Evolutionary conservation across 169 alveolate species (phyloP), one percentile per base, ranked within the genome.

Genomic region (Eimeria necatrix): DNA sequence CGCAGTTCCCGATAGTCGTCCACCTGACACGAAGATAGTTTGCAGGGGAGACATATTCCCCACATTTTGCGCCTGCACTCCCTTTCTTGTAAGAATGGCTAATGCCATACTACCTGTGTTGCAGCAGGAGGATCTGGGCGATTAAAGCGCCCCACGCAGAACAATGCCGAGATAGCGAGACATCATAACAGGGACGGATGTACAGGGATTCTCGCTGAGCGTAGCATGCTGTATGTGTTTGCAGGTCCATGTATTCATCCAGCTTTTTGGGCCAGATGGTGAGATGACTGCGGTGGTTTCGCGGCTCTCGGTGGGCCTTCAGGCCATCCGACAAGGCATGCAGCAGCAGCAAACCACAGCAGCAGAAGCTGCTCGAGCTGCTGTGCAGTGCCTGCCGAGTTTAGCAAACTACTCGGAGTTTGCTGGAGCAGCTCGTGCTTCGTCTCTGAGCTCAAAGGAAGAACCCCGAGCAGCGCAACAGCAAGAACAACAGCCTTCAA

Each of bases 1-100:
- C 52, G 32, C 6, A 24, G 32, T 0, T 6, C 20, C 41, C 2
- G 91, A 32, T 4, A 24, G 91, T 8, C 24, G 51, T 26, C 76
- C 20, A 18, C 76, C 60, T 4, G 91, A 59, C 52, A 83, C 91
- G 10, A 83, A 59, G 76, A 83, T 83, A 53, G 76, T 83, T 16
- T 83, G 91, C 91, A 52, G 91, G 61, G 91, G 76, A 8, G 91
- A 83, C 46, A 32, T 91, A 16, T 76, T 53, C 76, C 95, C 95
- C 70, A 91, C 95, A 68, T 91, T 91, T 68, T 91, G 95, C 70
- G 60, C 86, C 8, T 85, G 76, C 73, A 73, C 87, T 3, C 95
- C 95, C 16, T 91, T 91, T 86, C 91, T 91, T 14, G 74, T 91
- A 52, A 91, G 80, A 71, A 32, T 61, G 14, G 22, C 56, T 3